These are phyloP conservation scores for Eragrostis nindensis DNA, from an alignment of 176 grass and related monocot species.

Conservation along the genomic window DNA sequence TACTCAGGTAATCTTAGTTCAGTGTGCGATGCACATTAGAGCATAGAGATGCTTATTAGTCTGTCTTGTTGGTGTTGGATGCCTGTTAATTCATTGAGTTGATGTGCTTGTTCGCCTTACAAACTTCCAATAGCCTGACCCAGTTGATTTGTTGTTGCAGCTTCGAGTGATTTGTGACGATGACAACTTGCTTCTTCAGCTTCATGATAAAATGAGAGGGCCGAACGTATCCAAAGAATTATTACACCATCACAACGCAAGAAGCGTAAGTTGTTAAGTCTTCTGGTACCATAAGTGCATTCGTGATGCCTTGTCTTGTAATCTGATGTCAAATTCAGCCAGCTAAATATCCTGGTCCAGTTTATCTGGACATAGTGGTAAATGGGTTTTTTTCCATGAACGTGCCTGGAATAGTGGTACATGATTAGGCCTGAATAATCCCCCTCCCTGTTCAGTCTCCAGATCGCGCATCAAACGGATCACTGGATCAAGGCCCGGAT, in stretches of 20 bases:
- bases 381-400: too few relatives aligned
- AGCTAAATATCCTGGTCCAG: neutral
- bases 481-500: neutral
- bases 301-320: neutral
- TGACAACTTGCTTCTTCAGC: conserved; percentile 21
- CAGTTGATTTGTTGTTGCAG: conserved; percentile 39
- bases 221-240: neutral
- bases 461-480: conserved; percentile 5
- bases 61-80: neutral
- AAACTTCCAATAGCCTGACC: conserved; percentile 10
- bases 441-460: conserved; percentile 6
- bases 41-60: neutral
- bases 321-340: conserved; percentile 9
- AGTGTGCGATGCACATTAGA: neutral
- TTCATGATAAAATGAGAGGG: conserved; percentile 4
- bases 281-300: neutral
- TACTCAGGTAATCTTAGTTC: conserved; percentile 45
- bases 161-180: conserved; percentile 28
- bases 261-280: conserved; percentile 15
- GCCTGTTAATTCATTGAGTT: conserved; percentile 4
- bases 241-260: neutral
- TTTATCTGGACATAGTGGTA: neutral
- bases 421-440: neutral
- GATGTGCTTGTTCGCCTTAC: neutral
- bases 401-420: neutral